A percentile compares a stretch with the other conserved stretches of the same genome.
Conservation (phyloP, 495 filamentous ascomycete species). For the Lophiotrema nucula region DNA sequence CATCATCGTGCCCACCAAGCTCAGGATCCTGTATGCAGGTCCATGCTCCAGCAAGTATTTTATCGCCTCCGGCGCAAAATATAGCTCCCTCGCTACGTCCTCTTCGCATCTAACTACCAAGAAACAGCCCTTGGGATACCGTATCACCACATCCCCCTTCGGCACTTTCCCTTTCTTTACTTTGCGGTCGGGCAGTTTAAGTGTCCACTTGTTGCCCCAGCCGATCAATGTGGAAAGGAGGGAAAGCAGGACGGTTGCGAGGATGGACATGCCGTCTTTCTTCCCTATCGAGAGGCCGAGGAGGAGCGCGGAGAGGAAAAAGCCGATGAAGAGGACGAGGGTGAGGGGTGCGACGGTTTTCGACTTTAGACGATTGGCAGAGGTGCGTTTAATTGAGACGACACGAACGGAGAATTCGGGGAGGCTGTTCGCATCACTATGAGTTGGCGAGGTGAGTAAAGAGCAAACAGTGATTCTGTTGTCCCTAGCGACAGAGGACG, state of each 20-base stretch:
- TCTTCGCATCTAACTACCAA: conserved; percentile 43
- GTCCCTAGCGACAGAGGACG: too few relatives aligned
- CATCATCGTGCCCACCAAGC: conserved; percentile 46
- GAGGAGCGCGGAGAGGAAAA: conserved; percentile 40
- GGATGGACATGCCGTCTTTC: conserved; percentile 46
- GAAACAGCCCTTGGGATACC: conserved; percentile 44
- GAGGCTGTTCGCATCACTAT: conserved; percentile 36
- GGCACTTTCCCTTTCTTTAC: conserved; percentile 16
- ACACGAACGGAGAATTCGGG: conserved; percentile 43
- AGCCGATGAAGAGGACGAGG: conserved; percentile 42
- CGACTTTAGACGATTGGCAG: conserved; percentile 32
- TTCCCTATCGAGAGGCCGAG: conserved; percentile 40
- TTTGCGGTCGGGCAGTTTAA: conserved; percentile 36
- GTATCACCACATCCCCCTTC: conserved; percentile 41
- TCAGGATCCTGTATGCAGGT: conserved; percentile 43
- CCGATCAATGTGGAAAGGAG: conserved; percentile 48
- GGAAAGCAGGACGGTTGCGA: conserved; percentile 46
- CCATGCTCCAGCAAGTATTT: conserved; percentile 40
- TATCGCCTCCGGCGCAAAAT: conserved; percentile 47
- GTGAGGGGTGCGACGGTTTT: conserved; percentile 42
- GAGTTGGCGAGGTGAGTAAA: too few relatives aligned
- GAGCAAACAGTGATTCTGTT: too few relatives aligned
- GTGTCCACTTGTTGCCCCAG: conserved; percentile 44
- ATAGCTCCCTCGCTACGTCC: conserved; percentile 43
- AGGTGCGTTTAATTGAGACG: conserved; percentile 40